Evolutionary conservation across 1,284 basidiomycete genomes (phyloP), one percentile per base, ranked within the genome.

Genomic region (Paramarasmius palmivorus): DNA sequence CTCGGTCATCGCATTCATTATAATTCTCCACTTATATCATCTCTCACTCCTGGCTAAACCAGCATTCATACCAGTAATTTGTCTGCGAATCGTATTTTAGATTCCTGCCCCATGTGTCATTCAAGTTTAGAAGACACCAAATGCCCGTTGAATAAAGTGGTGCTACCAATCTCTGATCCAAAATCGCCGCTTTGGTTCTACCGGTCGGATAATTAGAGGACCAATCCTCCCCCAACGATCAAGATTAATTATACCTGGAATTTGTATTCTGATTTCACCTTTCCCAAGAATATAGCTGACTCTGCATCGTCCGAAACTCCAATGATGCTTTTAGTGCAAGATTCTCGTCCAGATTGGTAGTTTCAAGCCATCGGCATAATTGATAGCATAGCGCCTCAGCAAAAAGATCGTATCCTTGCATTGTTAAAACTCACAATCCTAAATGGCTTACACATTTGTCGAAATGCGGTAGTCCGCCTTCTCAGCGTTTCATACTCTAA

Each of bases 241-340:
- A n/a, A n/a, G n/a, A 15, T 22, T 2, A 25, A n/a, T 25, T 25
- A 25, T 23, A 44, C 41, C 41, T 44, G 41, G 15, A 23, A 44
- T n/a, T 25, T 44, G n/a, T 3, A 3, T 23, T 23, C 19, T 25
- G 25, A 23, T 22, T 23, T 44, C 41, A 25, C 41, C 20, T 7
- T 25, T 5, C 12, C 41, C 41, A 8, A 44, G 20, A 23, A 22
- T 44, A 44, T 44, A n/a, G n/a, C 41, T 44, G 41, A 44, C 25
- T 2, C 25, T 44, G 20, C 51, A 52, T 56, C 8, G 54, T 41
- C 20, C 45, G 14, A n/a, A 20, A 55, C 37, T 9, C 50, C 54
- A 36, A 52, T 55, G 44, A 55, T 55, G n/a, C 50, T 50, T 23
- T 55, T 55, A 55, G 52, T 5, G 54, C 54, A 12, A 55, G 45